A percentile compares a stretch with the other conserved stretches of the same genome.
Evolutionary conservation across 495 filamentous ascomycete genomes (phyloP).

Genomic region (Cladorrhinum samala): DNA sequence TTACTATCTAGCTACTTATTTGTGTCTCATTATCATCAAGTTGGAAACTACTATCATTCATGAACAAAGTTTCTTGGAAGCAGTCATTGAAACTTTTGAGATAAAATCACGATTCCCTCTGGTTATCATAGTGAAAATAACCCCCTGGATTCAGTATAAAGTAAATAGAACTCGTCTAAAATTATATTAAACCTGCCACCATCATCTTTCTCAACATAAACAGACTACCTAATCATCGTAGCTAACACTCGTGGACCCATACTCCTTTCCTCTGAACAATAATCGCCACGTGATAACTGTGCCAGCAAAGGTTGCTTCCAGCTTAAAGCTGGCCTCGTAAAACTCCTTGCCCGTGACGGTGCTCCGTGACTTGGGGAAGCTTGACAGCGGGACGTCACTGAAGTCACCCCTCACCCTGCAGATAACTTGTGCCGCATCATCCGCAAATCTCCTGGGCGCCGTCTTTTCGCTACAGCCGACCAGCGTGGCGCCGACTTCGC

Average conservation of each 20-base stretch:
- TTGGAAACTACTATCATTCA: too few relatives aligned
- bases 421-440: constrained; percentile 7
- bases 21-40: too few relatives aligned
- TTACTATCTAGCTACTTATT: too few relatives aligned
- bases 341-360: constrained; percentile 6
- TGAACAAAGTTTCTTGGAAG: too few relatives aligned
- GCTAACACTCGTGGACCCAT: constrained; percentile 10
- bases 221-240: constrained; percentile 2
- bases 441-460: not conserved
- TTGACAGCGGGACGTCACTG: constrained; percentile 9
- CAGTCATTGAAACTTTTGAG: too few relatives aligned
- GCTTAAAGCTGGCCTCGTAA: constrained; percentile 12
- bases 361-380: constrained; percentile 5
- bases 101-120: too few relatives aligned
- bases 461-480: constrained; percentile 2
- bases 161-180: not conserved
- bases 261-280: constrained; percentile 9
- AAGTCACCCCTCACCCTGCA: constrained; percentile 10
- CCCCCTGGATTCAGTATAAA: too few relatives aligned
- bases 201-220: too few relatives aligned
- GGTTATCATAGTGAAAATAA: too few relatives aligned
- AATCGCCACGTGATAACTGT: constrained; percentile 6
- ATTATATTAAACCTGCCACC: too few relatives aligned
- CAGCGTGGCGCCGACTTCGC: constrained; percentile 2
- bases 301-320: constrained; percentile 5